Evolutionary conservation across 192 early-diverging fungal species (phyloP).

Genomic region (Coemansia sp.): DNA sequence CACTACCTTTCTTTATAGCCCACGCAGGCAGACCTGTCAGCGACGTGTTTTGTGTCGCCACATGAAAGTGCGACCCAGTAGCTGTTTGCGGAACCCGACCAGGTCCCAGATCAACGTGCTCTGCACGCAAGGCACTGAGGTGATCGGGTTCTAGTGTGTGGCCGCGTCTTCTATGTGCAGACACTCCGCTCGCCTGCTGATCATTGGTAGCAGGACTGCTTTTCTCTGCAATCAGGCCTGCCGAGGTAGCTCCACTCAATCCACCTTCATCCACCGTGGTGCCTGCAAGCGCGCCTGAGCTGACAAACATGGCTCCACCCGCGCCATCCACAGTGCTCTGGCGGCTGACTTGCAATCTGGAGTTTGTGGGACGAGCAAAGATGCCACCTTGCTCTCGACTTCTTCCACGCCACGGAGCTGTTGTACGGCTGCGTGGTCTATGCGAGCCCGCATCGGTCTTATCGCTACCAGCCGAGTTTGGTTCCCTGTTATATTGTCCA

Average conservation of each 20-base stretch:
- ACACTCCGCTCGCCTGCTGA: too few relatives aligned
- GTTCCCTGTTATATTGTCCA: not conserved
- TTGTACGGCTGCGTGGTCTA: conserved; percentile 30
- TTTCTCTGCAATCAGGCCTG: conserved; percentile 26
- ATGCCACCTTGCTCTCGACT: conserved; percentile 17
- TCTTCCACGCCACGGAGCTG: conserved; percentile 36
- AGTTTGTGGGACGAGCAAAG: conserved; percentile 25
- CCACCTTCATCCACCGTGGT: not conserved
- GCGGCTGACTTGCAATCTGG: conserved; percentile 8
- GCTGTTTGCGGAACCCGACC: conserved; percentile 7
- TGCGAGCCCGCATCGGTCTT: too few relatives aligned
- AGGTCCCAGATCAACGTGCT: not conserved
- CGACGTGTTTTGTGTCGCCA: conserved; percentile 18
- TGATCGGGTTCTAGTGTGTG: conserved; percentile 40
- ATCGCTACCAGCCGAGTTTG: too few relatives aligned
- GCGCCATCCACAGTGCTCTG: conserved; percentile 10
- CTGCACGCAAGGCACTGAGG: conserved; percentile 3
- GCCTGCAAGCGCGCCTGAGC: not conserved
- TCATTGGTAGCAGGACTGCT: not conserved
- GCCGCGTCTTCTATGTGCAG: conserved; percentile 29
- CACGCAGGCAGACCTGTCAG: not conserved
- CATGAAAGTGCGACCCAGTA: conserved; percentile 25
- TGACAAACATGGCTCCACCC: not conserved
- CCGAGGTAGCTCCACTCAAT: conserved; percentile 18
- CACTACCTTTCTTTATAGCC: not conserved